Conservation (phyloP, 75 land plant genomes). For the Cryptomeria japonica region DNA sequence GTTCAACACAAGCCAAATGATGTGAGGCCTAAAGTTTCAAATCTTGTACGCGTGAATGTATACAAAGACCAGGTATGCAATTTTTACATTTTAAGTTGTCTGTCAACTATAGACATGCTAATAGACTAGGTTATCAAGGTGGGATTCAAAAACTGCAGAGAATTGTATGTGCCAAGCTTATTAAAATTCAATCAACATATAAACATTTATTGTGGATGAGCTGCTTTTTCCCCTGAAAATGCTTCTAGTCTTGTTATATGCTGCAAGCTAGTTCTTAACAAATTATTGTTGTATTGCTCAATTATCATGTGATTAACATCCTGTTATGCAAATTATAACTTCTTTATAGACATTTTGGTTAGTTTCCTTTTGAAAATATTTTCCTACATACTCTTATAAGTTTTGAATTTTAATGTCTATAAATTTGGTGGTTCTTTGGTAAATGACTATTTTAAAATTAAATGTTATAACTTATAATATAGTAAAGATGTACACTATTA, state of each 20-base stretch:
- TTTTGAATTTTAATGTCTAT: background rate
- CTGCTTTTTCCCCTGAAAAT: background rate
- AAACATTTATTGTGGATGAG: background rate
- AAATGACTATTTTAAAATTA: background rate
- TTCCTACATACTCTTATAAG: background rate
- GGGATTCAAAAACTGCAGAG: background rate
- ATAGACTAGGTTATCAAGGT: background rate
- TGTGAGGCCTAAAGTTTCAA: constrained; percentile 65
- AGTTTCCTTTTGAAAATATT: background rate
- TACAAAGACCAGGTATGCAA: constrained; percentile 72
- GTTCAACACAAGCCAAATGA: constrained; percentile 72
- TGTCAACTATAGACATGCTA: background rate
- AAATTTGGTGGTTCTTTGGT: background rate
- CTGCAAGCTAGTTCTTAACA: background rate
- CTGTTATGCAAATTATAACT: background rate
- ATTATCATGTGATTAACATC: background rate
- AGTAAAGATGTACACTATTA: too few species aligned
- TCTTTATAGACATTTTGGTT: background rate
- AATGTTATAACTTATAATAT: too few species aligned
- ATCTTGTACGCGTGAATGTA: constrained; percentile 80
- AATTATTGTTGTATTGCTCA: background rate
- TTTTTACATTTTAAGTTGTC: background rate
- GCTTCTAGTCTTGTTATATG: background rate
- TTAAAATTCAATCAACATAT: background rate
- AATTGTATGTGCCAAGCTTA: background rate